These are phyloP conservation scores for Apiosordaria backusii DNA, from an alignment of 495 filamentous ascomycete genomes.

Conservation along the genomic window DNA sequence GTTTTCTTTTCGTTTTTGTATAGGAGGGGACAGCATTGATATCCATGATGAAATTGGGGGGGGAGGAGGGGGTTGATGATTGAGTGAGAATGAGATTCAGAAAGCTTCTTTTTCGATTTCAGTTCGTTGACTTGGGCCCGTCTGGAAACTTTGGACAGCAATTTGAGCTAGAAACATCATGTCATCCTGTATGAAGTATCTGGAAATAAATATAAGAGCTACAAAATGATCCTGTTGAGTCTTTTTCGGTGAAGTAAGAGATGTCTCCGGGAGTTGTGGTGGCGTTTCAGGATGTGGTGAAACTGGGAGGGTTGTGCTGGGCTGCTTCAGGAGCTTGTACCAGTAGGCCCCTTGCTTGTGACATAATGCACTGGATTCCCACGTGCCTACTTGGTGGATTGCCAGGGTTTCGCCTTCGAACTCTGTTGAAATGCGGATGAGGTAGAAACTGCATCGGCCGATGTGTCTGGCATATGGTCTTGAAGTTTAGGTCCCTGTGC, in stretches of 20 bases:
- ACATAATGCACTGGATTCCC: no score
- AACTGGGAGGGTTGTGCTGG: neutral
- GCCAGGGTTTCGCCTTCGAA: neutral
- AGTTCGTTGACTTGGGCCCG: neutral
- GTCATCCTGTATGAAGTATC: neutral
- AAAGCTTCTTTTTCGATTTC: neutral
- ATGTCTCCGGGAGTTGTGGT: neutral
- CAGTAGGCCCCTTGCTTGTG: neutral
- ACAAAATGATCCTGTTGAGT: neutral
- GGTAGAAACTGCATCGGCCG: neutral
- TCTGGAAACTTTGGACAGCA: neutral
- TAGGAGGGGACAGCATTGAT: slow-evolving; percentile 9
- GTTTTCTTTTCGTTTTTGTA: slow-evolving; percentile 2
- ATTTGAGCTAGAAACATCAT: neutral
- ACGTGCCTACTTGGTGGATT: neutral
- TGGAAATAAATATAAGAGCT: neutral
- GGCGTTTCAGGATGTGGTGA: neutral
- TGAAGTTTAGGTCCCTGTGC: neutral
- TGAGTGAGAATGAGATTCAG: neutral
- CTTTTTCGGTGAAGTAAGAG: neutral
- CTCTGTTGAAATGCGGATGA: neutral
- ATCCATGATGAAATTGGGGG: slow-evolving; percentile 16
- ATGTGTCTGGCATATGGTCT: neutral
- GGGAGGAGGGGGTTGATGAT: no score
- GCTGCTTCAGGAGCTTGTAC: neutral